These are phyloP conservation scores for Komagataea norvegica DNA, from an alignment of 1,139 yeast species.

Conservation along the genomic window DNA sequence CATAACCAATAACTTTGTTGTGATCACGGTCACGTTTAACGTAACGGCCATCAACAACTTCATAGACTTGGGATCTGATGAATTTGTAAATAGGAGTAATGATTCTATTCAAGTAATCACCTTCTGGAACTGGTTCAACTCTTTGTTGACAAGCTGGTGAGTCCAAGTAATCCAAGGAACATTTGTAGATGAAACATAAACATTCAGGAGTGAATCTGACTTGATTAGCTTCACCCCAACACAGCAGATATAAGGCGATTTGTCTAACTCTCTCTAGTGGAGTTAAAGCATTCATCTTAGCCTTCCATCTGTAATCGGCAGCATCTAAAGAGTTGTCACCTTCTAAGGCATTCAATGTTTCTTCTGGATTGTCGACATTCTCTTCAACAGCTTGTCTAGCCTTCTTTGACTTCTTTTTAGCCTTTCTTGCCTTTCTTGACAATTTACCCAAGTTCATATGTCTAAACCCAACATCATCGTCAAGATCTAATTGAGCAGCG, in stretches of 20 bases:
- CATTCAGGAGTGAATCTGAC: slow-evolving; percentile 93
- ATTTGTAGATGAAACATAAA: slow-evolving; percentile 87
- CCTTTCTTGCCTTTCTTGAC: slow-evolving; percentile 47
- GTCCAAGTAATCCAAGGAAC: slow-evolving; percentile 81
- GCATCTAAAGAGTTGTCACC: slow-evolving; percentile 81
- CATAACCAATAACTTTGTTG: slow-evolving; percentile 91
- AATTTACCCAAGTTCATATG: slow-evolving; percentile 78
- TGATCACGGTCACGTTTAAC: slow-evolving; percentile 98
- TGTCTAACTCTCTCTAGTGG: slow-evolving; percentile 86
- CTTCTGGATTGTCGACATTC: slow-evolving; percentile 43
- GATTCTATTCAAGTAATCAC: slow-evolving; percentile 88
- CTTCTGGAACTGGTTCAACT: slow-evolving; percentile 89
- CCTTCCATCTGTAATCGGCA: slow-evolving; percentile 82
- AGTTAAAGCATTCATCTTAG: slow-evolving; percentile 63
- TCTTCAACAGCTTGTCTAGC: slow-evolving; percentile 53
- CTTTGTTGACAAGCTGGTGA: slow-evolving; percentile 91
- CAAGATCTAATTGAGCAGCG: slow-evolving; percentile 86
- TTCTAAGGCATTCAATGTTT: slow-evolving; percentile 60
- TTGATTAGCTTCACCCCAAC: slow-evolving; percentile 99
- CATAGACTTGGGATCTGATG: slow-evolving; percentile 93
- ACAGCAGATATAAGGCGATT: slow-evolving; percentile 77
- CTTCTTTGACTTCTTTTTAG: slow-evolving; percentile 58
- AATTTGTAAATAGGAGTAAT: slow-evolving; percentile 89
- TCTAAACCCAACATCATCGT: slow-evolving; percentile 73
- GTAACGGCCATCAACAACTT: slow-evolving; percentile 88